A percentile compares a stretch with the other conserved stretches of the same genome.
Conservation (phyloP, 2,329 filamentous ascomycete genomes). For the Trichoderma harzianum region DNA sequence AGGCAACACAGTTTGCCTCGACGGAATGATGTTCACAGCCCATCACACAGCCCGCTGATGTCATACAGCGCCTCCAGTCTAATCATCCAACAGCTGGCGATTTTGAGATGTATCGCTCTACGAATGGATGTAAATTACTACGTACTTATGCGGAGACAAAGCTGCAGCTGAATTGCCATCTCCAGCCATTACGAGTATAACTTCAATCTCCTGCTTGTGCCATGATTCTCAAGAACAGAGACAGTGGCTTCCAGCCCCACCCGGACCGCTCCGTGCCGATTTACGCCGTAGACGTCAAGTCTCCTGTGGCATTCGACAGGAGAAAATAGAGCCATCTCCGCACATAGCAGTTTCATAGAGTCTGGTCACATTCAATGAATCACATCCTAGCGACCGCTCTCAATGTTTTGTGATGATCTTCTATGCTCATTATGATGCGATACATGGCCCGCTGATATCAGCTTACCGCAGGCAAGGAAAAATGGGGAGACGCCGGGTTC, state of each 20-base stretch:
- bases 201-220: not conserved
- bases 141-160: not conserved
- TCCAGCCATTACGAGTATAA: not conserved
- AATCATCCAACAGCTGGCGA: not conserved
- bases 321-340: not conserved
- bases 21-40: not conserved
- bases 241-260: not conserved
- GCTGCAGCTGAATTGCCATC: not conserved
- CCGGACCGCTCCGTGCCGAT: conserved; percentile 5
- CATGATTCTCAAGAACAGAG: not conserved
- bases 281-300: not conserved
- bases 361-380: not conserved
- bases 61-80: not conserved
- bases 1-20: not conserved
- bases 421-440: not conserved
- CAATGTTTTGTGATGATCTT: not conserved
- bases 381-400: not conserved
- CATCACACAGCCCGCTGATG: not conserved
- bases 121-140: not conserved
- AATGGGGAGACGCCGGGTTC: not conserved
- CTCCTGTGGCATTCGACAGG: not conserved
- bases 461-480: not conserved
- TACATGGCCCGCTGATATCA: not conserved
- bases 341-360: not conserved
- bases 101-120: not conserved